phyloP scores from a whole-genome alignment of 345 rosid genomes.

The Brassica cretica region DNA sequence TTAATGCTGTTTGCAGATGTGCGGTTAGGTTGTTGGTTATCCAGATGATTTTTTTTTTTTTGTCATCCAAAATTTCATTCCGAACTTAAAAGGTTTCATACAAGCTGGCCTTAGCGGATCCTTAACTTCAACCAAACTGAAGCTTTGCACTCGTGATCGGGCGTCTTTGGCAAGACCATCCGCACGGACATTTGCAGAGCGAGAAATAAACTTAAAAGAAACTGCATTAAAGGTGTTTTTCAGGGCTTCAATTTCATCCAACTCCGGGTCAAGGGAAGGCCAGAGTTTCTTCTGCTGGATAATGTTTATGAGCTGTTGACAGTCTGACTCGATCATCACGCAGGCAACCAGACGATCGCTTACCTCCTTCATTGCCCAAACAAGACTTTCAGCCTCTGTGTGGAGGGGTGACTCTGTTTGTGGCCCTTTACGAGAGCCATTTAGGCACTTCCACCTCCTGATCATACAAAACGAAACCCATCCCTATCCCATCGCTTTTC shows the following conservation, averaged over 20 bases:
- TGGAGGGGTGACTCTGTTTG: too few relatives aligned
- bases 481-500: too few relatives aligned
- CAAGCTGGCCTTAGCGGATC: background rate
- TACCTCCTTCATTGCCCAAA: background rate
- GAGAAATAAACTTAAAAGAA: background rate
- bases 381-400: too few relatives aligned
- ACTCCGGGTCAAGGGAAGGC: background rate
- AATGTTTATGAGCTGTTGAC: background rate
- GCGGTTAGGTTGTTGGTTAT: background rate
- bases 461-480: too few relatives aligned
- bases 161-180: background rate
- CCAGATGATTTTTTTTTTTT: too few relatives aligned
- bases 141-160: background rate
- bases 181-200: background rate
- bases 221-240: background rate
- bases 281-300: background rate
- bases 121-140: background rate
- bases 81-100: too few relatives aligned
- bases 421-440: too few relatives aligned
- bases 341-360: too few relatives aligned
- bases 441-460: too few relatives aligned
- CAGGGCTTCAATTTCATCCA: background rate
- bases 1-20: slow-evolving; percentile 36
- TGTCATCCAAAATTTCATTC: too few relatives aligned
- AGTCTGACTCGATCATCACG: background rate